These are phyloP conservation scores for Trapa bicornis DNA, from an alignment of 345 rosid species.

Conservation along the genomic window DNA sequence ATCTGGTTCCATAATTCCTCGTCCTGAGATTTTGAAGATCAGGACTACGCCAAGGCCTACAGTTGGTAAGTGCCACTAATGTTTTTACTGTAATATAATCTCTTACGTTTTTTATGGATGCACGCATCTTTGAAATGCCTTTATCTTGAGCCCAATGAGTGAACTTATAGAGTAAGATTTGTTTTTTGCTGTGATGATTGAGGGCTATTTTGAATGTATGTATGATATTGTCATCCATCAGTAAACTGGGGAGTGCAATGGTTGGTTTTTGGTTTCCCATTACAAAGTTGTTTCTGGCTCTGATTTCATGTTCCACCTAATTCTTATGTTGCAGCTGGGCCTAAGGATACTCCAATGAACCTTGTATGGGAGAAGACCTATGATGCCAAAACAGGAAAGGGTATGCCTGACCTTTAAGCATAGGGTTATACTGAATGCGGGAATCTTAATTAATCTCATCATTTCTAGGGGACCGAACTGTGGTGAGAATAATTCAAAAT, in stretches of 20 bases:
- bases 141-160: neutral
- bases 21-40: slow-evolving; percentile 85
- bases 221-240: neutral
- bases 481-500: neutral
- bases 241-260: neutral
- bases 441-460: neutral
- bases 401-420: slow-evolving; percentile 78
- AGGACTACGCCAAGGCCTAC: slow-evolving; percentile 85
- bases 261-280: neutral
- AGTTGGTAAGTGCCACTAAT: slow-evolving; percentile 33
- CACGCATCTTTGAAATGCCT: neutral
- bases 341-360: slow-evolving; percentile 80
- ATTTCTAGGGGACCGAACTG: neutral
- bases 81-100: neutral
- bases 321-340: slow-evolving; percentile 51
- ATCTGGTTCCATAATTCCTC: slow-evolving; percentile 82
- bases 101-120: neutral
- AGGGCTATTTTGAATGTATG: neutral
- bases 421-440: neutral
- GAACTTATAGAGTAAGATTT: neutral
- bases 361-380: slow-evolving; percentile 68
- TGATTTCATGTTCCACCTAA: neutral
- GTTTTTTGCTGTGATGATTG: neutral
- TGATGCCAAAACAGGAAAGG: slow-evolving; percentile 74
- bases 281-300: neutral